A percentile compares a stretch with the other conserved stretches of the same genome.
Evolutionary conservation across 257 asterid genomes (phyloP).

Genomic region (Fraxinus anomala): DNA sequence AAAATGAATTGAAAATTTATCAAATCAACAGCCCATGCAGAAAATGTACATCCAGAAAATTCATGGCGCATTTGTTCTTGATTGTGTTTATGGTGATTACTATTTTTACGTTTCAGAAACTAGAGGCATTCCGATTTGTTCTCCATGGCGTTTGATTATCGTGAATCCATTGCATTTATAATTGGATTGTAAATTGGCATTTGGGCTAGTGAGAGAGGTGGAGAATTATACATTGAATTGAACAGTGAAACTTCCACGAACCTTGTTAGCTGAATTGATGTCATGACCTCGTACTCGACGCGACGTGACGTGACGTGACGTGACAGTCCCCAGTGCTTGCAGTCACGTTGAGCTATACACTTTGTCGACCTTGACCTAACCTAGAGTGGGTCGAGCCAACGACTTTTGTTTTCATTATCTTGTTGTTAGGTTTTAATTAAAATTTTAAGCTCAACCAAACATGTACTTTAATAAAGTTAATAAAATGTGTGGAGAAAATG

Average conservation of each 20-base stretch:
- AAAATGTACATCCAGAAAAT: conserved; percentile 2
- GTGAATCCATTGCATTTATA: neutral
- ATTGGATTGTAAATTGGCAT: neutral
- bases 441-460: too few species aligned
- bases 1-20: conserved; percentile 19
- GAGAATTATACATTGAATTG: neutral
- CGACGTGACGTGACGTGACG: too few species aligned
- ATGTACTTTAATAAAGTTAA: too few species aligned
- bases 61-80: conserved; percentile 5
- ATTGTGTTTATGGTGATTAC: conserved; percentile 27
- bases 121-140: conserved; percentile 25
- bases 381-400: too few species aligned
- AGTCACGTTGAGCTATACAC: too few species aligned
- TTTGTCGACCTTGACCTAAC: too few species aligned
- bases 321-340: neutral
- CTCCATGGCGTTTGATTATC: conserved; percentile 11
- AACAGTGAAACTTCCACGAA: too few species aligned
- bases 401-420: too few species aligned
- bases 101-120: conserved; percentile 8
- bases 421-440: too few species aligned
- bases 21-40: conserved; percentile 28
- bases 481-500: too few species aligned
- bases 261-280: too few species aligned
- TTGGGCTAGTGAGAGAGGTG: neutral
- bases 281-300: neutral